These are phyloP conservation scores for Biscogniauxia marginata DNA, from an alignment of 2,329 filamentous ascomycete genomes.

Conservation along the genomic window DNA sequence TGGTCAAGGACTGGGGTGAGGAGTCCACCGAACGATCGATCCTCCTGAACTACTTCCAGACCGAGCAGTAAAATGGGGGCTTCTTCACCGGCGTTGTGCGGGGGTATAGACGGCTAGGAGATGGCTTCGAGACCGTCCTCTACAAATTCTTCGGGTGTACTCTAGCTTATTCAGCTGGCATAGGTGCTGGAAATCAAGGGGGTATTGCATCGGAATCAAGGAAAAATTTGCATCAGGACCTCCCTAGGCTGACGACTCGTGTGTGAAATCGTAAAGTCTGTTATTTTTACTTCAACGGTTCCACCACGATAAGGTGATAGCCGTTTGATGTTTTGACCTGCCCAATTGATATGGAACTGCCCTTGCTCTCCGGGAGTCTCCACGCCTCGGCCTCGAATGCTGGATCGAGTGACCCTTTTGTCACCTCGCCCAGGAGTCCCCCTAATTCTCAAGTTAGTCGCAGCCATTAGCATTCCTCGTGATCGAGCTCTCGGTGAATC, in stretches of 20 bases:
- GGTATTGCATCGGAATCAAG: conserved; percentile 39
- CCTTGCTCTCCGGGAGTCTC: conserved; percentile 50
- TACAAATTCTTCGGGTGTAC: conserved; percentile 27
- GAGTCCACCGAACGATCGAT: conserved; percentile 98
- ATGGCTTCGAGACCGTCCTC: conserved; percentile 26
- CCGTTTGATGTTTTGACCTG: conserved; percentile 74
- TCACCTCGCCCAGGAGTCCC: conserved; percentile 72
- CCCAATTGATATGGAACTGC: conserved; percentile 61
- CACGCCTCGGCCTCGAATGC: conserved; percentile 74
- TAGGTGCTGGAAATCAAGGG: conserved; percentile 32
- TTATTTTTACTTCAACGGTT: conserved; percentile 40
- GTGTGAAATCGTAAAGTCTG: not conserved
- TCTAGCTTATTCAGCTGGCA: conserved; percentile 48
- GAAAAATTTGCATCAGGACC: conserved; percentile 32
- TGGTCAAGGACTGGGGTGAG: conserved; percentile 99
- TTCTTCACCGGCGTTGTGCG: conserved; percentile 34
- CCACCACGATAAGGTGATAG: conserved; percentile 80
- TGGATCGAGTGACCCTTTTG: conserved; percentile 62
- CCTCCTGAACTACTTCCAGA: conserved; percentile 99
- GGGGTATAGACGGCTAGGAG: conserved; percentile 28
- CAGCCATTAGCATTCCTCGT: conserved; percentile 4
- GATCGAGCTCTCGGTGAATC: conserved; percentile 5
- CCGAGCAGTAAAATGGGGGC: conserved; percentile 60
- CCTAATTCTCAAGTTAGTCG: conserved; percentile 42
- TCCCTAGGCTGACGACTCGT: conserved; percentile 17